Evolutionary conservation across 768 basidiomycete species (phyloP).

Genomic region (Clitopilus passeckerianus): DNA sequence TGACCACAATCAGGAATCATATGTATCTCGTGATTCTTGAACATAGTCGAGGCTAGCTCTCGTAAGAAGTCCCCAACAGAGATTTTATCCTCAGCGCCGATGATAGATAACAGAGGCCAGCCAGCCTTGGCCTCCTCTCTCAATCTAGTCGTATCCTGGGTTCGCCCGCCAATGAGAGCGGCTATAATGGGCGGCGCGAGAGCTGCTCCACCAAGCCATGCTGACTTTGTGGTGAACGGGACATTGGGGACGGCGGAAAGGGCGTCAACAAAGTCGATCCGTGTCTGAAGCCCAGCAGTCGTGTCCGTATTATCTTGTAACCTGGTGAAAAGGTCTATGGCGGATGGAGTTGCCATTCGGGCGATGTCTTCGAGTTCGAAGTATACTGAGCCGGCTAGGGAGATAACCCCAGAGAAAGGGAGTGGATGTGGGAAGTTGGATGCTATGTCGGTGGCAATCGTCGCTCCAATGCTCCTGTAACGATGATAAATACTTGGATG

Average conservation of each 20-base stretch:
- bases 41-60: neutral
- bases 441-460: neutral
- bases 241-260: neutral
- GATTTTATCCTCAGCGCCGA: neutral
- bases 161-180: neutral
- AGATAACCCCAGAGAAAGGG: neutral
- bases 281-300: neutral
- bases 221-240: neutral
- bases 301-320: neutral
- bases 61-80: neutral
- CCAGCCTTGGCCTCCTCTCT: neutral
- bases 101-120: neutral
- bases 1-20: neutral
- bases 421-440: neutral
- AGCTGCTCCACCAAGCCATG: neutral
- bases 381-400: neutral
- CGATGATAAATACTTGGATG: neutral
- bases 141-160: neutral
- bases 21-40: neutral
- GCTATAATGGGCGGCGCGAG: neutral
- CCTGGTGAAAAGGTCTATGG: neutral
- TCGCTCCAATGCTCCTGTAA: neutral
- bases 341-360: neutral
- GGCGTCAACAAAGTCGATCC: neutral
- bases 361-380: neutral